phyloP scores from a whole-genome alignment of 768 basidiomycete genomes.

The Boletus reticulatus region DNA sequence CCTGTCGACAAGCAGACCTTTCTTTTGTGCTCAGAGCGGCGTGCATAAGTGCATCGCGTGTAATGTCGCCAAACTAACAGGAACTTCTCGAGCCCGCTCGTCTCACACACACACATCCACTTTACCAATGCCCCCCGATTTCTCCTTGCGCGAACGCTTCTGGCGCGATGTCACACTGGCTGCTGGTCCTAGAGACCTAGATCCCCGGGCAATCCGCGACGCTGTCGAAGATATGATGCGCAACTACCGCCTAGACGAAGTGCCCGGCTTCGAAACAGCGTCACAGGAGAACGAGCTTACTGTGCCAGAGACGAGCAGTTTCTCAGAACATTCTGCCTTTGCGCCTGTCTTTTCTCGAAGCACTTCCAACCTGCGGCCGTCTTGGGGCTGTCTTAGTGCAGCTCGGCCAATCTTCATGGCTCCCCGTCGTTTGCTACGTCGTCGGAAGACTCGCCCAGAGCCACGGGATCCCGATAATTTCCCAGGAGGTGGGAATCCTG shows the following conservation, averaged over 20 bases:
- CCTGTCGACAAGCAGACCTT: background rate
- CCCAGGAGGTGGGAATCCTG: slow-evolving; percentile 21
- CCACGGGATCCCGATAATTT: slow-evolving; percentile 11
- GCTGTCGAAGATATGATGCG: slow-evolving; percentile 23
- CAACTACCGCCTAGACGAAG: slow-evolving; percentile 20
- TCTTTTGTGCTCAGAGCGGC: slow-evolving; percentile 4
- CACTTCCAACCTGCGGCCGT: background rate
- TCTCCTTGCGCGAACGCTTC: slow-evolving; percentile 21
- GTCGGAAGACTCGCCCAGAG: slow-evolving; percentile 6
- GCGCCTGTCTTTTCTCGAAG: slow-evolving; percentile 18
- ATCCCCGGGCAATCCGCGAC: slow-evolving; percentile 15
- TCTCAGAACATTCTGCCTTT: slow-evolving; percentile 18
- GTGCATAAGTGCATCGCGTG: background rate
- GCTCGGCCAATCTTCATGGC: slow-evolving; percentile 15
- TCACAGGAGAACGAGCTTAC: background rate
- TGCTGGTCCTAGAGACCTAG: slow-evolving; percentile 3
- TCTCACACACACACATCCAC: slow-evolving; percentile 3
- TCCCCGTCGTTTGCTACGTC: slow-evolving; percentile 4
- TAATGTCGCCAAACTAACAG: background rate
- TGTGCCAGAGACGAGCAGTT: slow-evolving; percentile 9
- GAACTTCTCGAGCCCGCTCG: background rate
- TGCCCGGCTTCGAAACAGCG: slow-evolving; percentile 12
- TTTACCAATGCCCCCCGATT: slow-evolving; percentile 11
- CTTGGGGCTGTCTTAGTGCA: background rate
- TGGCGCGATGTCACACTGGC: slow-evolving; percentile 23